phyloP scores from a whole-genome alignment of 345 rosid species.

The Euphorbia lathyris region DNA sequence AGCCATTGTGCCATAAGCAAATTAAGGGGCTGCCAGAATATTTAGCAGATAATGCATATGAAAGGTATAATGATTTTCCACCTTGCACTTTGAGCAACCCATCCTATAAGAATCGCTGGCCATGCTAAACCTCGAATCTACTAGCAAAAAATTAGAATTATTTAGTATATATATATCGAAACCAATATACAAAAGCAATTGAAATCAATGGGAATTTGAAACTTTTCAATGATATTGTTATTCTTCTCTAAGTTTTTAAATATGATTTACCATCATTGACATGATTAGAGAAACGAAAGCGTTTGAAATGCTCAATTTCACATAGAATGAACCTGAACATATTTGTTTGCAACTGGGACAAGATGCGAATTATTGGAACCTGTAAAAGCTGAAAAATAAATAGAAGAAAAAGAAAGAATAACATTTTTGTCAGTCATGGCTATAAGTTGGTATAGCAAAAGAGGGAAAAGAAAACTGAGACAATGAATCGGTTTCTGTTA shows the following conservation, averaged over 20 bases:
- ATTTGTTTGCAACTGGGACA: constrained; percentile 27
- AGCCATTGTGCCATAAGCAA: constrained; percentile 9
- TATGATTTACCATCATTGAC: too few species aligned
- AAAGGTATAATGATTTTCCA: constrained; percentile 24
- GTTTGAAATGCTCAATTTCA: neutral
- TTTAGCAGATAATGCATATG: constrained; percentile 16
- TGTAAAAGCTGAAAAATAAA: constrained; percentile 12
- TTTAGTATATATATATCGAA: constrained; percentile 7
- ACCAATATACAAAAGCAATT: constrained; percentile 8
- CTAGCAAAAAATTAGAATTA: neutral
- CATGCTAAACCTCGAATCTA: constrained; percentile 95
- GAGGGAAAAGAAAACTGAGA: constrained; percentile 7
- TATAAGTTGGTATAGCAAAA: neutral
- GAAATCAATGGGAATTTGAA: neutral
- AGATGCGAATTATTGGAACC: constrained; percentile 22
- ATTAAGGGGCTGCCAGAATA: constrained; percentile 4
- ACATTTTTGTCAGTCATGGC: constrained; percentile 3
- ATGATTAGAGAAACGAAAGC: too few species aligned
- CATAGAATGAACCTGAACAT: constrained; percentile 27
- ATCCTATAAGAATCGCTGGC: constrained; percentile 87
- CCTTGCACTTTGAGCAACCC: constrained; percentile 99
- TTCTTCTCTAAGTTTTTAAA: neutral
- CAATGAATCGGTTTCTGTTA: constrained; percentile 26
- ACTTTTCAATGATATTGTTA: neutral
- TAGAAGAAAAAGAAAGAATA: neutral